These are phyloP conservation scores for Pleurostoma richardsiae DNA, from an alignment of 2,329 filamentous ascomycete genomes.

Conservation along the genomic window DNA sequence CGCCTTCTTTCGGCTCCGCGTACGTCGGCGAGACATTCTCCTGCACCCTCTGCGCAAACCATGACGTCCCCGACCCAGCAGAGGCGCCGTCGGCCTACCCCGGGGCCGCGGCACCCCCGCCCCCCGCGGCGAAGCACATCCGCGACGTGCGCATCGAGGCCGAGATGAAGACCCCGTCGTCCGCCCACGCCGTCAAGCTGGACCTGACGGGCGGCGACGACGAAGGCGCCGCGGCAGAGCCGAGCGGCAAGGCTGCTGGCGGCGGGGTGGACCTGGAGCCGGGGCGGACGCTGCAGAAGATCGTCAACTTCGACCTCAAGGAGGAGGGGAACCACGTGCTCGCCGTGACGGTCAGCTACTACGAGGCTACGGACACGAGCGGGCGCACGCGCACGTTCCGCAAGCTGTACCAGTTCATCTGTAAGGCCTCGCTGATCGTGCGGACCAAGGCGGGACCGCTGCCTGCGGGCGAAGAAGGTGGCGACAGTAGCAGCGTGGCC, in stretches of 20 bases:
- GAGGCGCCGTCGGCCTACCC: slow-evolving; percentile 2
- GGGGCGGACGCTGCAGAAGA: slow-evolving; percentile 70
- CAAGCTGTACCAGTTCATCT: slow-evolving; percentile 95
- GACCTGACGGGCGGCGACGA: slow-evolving; percentile 42
- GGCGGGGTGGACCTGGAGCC: slow-evolving; percentile 47
- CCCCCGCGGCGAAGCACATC: slow-evolving; percentile 42
- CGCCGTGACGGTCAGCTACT: slow-evolving; percentile 90
- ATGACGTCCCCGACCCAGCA: slow-evolving; percentile 51
- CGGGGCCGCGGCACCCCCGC: not conserved
- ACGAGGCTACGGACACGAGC: slow-evolving; percentile 70
- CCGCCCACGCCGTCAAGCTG: slow-evolving; percentile 49
- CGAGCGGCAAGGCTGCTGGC: slow-evolving; percentile 2
- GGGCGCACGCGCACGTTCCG: slow-evolving; percentile 79
- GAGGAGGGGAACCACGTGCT: slow-evolving; percentile 94
- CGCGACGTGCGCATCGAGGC: slow-evolving; percentile 78
- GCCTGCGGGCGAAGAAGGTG: slow-evolving; percentile 17
- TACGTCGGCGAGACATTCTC: slow-evolving; percentile 95
- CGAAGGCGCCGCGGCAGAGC: not conserved
- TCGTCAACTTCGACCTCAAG: slow-evolving; percentile 81
- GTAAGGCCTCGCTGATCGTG: slow-evolving; percentile 84
- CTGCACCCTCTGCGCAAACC: slow-evolving; percentile 94
- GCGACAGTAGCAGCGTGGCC: not conserved
- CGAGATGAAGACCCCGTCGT: slow-evolving; percentile 89
- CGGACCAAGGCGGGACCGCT: slow-evolving; percentile 78
- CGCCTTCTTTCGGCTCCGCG: slow-evolving; percentile 85